A percentile compares a stretch with the other conserved stretches of the same genome.
Evolutionary conservation across 1,139 yeast species (phyloP).

Genomic region (Scheffersomyces illinoinensis): DNA sequence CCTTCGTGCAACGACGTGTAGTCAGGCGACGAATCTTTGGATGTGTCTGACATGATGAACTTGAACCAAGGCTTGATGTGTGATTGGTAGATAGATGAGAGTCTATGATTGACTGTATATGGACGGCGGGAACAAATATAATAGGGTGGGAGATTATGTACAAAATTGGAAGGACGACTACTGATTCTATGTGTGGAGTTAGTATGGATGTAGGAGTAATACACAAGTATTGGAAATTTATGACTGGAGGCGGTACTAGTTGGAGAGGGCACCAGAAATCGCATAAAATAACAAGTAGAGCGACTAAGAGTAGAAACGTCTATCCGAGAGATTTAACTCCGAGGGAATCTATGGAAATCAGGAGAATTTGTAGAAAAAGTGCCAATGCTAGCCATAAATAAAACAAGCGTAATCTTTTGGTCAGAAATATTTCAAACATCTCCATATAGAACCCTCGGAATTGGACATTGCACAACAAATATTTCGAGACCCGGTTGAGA

Average conservation of each 20-base stretch:
- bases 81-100: background rate
- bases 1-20: conserved; percentile 32
- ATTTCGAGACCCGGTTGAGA: background rate
- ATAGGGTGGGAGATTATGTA: background rate
- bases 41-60: background rate
- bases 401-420: background rate
- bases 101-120: background rate
- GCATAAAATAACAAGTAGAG: background rate
- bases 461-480: background rate
- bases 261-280: background rate
- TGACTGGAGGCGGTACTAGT: background rate
- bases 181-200: background rate
- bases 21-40: conserved; percentile 18
- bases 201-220: background rate
- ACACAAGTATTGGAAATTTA: background rate
- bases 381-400: background rate
- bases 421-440: background rate
- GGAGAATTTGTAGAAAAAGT: background rate
- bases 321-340: background rate
- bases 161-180: background rate
- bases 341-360: background rate
- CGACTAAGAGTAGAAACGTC: background rate
- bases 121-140: background rate
- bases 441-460: background rate
- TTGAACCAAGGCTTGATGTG: background rate